These are phyloP conservation scores for Marchantia polymorpha DNA, from an alignment of 225 moss, liverwort and hornwort species.

Conservation along the genomic window DNA sequence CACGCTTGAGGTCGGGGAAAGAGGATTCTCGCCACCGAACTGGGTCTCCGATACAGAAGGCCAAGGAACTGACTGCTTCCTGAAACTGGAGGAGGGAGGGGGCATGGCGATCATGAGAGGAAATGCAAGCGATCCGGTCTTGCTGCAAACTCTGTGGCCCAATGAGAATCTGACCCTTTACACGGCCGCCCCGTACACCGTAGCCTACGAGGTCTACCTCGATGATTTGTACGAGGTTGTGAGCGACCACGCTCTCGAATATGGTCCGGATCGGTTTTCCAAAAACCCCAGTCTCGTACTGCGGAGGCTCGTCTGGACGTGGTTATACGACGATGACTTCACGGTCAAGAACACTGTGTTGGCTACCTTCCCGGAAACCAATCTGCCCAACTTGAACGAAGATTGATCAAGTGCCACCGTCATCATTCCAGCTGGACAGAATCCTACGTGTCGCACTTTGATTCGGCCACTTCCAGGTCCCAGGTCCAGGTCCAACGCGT, in stretches of 20 bases:
- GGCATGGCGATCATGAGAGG: constrained; percentile 15
- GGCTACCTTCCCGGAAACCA: not conserved
- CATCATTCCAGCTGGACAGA: no score
- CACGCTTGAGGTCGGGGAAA: constrained; percentile 7
- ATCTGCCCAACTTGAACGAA: not conserved
- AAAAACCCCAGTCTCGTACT: constrained; percentile 11
- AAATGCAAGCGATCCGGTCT: not conserved
- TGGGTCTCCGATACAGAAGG: constrained; percentile 8
- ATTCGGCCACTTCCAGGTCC: no score
- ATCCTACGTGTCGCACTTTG: no score
- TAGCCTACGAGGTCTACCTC: constrained; percentile 10
- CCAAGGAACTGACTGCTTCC: constrained; percentile 8
- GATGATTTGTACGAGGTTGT: constrained; percentile 8
- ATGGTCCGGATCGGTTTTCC: not conserved
- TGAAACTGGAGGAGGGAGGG: constrained; percentile 8
- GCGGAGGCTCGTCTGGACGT: not conserved
- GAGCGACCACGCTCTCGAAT: not conserved
- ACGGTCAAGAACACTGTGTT: not conserved
- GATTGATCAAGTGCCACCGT: no score
- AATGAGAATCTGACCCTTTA: not conserved
- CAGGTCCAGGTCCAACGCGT: no score
- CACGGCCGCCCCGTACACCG: not conserved
- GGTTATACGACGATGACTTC: not conserved
- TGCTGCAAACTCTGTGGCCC: not conserved
- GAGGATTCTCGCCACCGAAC: constrained; percentile 9